Evolutionary conservation across 2,329 filamentous ascomycete species (phyloP), one percentile per base, ranked within the genome.

Genomic region (Fusarium albidum): DNA sequence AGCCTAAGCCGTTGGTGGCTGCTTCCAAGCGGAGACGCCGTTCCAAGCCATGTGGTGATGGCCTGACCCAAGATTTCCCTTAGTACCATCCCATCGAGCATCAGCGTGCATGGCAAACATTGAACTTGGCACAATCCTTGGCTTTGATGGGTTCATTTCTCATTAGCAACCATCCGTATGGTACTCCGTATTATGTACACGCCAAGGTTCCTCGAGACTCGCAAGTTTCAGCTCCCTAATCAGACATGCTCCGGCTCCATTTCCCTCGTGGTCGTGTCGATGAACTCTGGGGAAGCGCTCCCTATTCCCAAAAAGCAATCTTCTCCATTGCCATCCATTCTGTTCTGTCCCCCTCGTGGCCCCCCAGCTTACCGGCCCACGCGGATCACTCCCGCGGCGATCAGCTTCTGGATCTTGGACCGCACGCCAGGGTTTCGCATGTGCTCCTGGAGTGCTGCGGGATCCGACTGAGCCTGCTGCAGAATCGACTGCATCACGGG

Each of bases 401-500:
- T 88, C 67, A 98, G 79, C 79, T 97, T 97, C 81, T 97, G 92
- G 61, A 99, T 90, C 84, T 97, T 96, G 67, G 84, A 84, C 55
- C 87, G 83, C 65, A 99, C 90, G 52, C 82, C 83, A 1, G 92
- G 85, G 79, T 98, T 99, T 80, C 88, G 91, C 91, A 99, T 96
- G 77, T 99, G 96, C 75, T 99, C 94, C 72, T 96, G 89, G 59
- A 99, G 84, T 38, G 95, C 95, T 41, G 89, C 89, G 14, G 95
- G 95, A 69, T 99, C 91, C 49, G 86, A 87, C 82, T 98, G 96
- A 38, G 95, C 95, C 78, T 99, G 95, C 74, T 98, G 93, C 50
- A 98, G 85, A 64, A 97, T 97, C 63, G 89, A 90, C 78, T 99
- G 92, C 94, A 99, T 98, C 71, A 99, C 88, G 13, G 95, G 95